phyloP scores from a whole-genome alignment of 2,329 filamentous ascomycete species.

The Thielaviopsis populi region DNA sequence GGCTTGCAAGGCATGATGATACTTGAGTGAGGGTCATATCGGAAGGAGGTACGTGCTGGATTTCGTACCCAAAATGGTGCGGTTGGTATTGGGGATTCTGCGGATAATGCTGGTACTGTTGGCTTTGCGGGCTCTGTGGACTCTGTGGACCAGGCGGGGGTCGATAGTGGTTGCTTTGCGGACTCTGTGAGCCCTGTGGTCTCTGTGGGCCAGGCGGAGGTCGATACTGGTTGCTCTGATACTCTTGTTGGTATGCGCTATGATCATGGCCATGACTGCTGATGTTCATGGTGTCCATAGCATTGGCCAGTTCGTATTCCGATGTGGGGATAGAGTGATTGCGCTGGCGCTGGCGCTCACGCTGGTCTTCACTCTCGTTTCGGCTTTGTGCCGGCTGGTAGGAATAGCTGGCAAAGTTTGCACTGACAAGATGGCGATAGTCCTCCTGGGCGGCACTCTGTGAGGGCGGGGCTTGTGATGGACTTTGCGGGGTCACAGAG shows the following conservation, averaged over 20 bases:
- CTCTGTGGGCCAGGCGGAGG: neutral
- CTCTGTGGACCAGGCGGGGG: neutral
- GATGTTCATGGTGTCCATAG: neutral
- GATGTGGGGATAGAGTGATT: neutral
- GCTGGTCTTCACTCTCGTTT: neutral
- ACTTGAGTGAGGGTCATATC: neutral
- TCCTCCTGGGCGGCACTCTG: neutral
- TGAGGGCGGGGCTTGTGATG: neutral
- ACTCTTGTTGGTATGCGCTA: neutral
- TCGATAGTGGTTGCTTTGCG: neutral
- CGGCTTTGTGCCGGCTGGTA: neutral
- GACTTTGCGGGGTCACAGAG: neutral
- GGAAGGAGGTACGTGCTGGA: neutral
- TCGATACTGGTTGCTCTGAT: neutral
- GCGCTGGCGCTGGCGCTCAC: neutral
- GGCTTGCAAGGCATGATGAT: neutral
- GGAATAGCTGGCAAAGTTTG: neutral
- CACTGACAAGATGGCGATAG: neutral
- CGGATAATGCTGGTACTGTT: neutral
- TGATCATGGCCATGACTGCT: neutral
- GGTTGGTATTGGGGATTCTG: neutral
- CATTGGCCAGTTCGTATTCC: neutral
- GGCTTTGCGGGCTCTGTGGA: neutral
- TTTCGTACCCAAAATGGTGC: neutral
- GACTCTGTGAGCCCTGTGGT: neutral